phyloP scores from a whole-genome alignment of 352 stramenopile genomes.

The Globisporangium ultimum region DNA sequence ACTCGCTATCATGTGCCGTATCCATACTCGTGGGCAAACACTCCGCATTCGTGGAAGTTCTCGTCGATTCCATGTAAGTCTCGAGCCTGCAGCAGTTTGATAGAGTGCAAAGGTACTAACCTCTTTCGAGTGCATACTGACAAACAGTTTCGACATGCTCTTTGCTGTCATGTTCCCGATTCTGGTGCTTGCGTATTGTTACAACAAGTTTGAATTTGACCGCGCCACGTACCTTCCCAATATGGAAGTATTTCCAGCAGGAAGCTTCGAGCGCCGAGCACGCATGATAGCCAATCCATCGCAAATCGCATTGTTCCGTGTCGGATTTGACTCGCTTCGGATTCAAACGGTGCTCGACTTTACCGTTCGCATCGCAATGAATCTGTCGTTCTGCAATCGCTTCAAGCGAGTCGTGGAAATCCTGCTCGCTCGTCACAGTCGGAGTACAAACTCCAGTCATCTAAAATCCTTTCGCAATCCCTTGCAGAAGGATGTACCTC shows the following conservation, averaged over 20 bases:
- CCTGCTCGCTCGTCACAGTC: constrained; percentile 2
- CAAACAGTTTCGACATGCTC: constrained; percentile 26
- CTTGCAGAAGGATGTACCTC: neutral
- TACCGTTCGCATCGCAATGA: constrained; percentile 23
- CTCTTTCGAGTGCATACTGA: too few relatives aligned
- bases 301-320: constrained; percentile 26
- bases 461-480: too few relatives aligned
- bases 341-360: constrained; percentile 19
- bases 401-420: constrained; percentile 19
- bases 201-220: constrained; percentile 30
- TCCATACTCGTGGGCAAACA: constrained; percentile 16
- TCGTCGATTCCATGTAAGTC: constrained; percentile 28
- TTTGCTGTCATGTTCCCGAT: constrained; percentile 27
- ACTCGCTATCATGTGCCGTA: constrained; percentile 21
- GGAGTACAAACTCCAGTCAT: too few relatives aligned
- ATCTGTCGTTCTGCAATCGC: constrained; percentile 21
- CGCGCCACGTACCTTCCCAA: constrained; percentile 4
- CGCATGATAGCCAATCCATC: constrained; percentile 26
- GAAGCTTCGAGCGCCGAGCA: constrained; percentile 29
- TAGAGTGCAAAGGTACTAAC: too few relatives aligned
- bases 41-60: constrained; percentile 27
- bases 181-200: constrained; percentile 22
- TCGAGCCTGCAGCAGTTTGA: neutral
- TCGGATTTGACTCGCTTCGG: constrained; percentile 29
- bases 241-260: neutral